phyloP scores from a whole-genome alignment of 169 alveolate genomes.

The Plasmodium billcollinsi region DNA sequence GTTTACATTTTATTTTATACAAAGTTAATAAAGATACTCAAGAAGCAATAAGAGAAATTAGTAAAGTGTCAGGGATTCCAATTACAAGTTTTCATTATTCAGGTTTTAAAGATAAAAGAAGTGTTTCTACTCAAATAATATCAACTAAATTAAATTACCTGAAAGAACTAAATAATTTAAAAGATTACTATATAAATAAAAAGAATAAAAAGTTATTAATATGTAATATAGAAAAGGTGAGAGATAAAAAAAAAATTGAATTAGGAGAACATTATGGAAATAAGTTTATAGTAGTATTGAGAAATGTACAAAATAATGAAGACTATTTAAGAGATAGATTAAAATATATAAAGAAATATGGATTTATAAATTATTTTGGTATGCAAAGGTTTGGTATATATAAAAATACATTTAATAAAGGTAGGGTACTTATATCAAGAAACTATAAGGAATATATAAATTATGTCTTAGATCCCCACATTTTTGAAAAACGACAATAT shows the following conservation, averaged over 20 bases:
- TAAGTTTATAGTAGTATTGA: conserved; percentile 47
- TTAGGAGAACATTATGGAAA: conserved; percentile 76
- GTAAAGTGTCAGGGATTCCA: conserved; percentile 60
- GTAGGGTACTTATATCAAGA: conserved; percentile 66
- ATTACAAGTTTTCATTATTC: conserved; percentile 68
- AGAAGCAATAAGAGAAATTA: conserved; percentile 74
- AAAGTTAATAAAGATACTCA: conserved; percentile 77
- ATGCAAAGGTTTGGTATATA: conserved; percentile 77
- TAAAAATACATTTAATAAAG: conserved; percentile 73
- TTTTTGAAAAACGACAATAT: conserved; percentile 66
- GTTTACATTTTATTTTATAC: conserved; percentile 47
- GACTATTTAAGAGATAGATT: conserved; percentile 64
- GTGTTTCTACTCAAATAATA: conserved; percentile 73
- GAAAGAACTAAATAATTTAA: conserved; percentile 10
- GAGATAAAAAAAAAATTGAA: conserved; percentile 29
- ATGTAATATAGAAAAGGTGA: conserved; percentile 45
- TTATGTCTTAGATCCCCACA: conserved; percentile 59
- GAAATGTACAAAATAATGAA: conserved; percentile 68
- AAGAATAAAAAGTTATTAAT: conserved; percentile 36
- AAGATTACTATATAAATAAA: conserved; percentile 6
- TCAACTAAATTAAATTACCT: conserved; percentile 14
- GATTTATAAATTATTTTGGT: conserved; percentile 77
- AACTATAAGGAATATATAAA: conserved; percentile 70
- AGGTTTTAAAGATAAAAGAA: conserved; percentile 76
- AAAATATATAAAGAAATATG: conserved; percentile 55